Evolutionary conservation across 202 grass and related monocot species (phyloP), one percentile per base, ranked within the genome.

Genomic region (Digitaria exilis): DNA sequence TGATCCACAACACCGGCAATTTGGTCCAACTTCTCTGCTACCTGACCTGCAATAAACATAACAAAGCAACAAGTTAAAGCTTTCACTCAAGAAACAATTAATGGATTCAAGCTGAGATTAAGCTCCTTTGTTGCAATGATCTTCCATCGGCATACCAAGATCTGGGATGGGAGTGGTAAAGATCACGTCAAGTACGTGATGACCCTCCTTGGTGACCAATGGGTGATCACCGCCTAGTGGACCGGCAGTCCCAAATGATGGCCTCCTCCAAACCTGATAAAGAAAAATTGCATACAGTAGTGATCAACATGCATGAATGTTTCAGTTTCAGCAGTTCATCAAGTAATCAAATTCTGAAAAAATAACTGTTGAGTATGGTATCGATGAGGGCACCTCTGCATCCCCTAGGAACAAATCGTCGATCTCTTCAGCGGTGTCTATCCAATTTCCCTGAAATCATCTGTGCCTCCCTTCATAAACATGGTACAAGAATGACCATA

Each of bases 321-420:
- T 21, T 82, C 24, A 74, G 41, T 43, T 74, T 79, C 10, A 67
- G 10, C 26, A 42, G 66, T 25, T 22, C 13, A 71, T 30, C 42
- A 64, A 6, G 11, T 56, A 35, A 12, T 59, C 22, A 9, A 0
- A 41, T 46, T 61, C 16, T 73, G 22, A 37, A 87, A 29, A n/a
- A 37, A 62, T 21, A n/a, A 15, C 9, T 57, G 10, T 25, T 24
- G 24, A 55, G 15, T 42, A 4, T 4, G 9, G 21, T 46, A 13
- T 64, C 1, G 48, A 29, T 68, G 75, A n/a, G n/a, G 12, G 24
- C 56, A 93, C 95, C 95, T 97, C 95, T 4, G 92, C 92, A 52
- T 97, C 95, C 6, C 95, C 95, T 54, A 97, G 84, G 80, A 97
- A 97, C 79, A 95, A 63, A 83, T 97, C 90, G 49, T 97, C 92